Base-by-base conservation (phyloP, 106 monocot genomes). In the Iris macrosiphon region DNA sequence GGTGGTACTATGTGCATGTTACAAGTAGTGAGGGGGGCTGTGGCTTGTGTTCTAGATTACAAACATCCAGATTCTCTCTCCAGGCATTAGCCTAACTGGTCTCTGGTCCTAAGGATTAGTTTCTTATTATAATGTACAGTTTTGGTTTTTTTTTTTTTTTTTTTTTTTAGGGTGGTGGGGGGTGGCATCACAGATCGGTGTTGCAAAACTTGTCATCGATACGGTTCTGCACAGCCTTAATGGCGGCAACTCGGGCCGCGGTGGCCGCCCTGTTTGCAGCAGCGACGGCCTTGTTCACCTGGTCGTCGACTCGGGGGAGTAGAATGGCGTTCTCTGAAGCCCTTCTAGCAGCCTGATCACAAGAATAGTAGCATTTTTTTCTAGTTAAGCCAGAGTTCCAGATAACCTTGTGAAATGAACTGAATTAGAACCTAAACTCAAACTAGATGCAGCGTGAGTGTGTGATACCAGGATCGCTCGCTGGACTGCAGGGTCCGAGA, bases 201-300 rank as follows among this genome's bases (percentile, higher is more conserved):
- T 71, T 31, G 15, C 60, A 77, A 55, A 71, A 66, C 27, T 66
- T 71, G 30, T 65, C 71, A 54, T 77, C 52, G 11, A 66, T 77
- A 28, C 48, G 65, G 48, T 72, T 81, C 63, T 81, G 81, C 40
- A 81, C 71, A 4, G 76, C 76, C 23, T 81, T 81, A 18, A 79
- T 53, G 9, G 77, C 70, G 16, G 71, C 71, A 22, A 77, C 66
- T 34, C 71, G 51, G 31, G 78, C 68, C 2, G 72, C 78, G 21
- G 54, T 78, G 45, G 78, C 78, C 0, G 78, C 67, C 33, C 29
- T 78, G 35, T 73, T 57, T 21, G 78, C 78, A 1, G 68, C 60
- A 15, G 49, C 31, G 14, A 78, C 78, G 8, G 78, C 78, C 51
- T 68, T 67, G 50, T 64, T 63, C 31, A 73, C 72, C 26, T 55